These are phyloP conservation scores for Flaveria brownii DNA, from an alignment of 129 eudicot species.

Conservation along the genomic window DNA sequence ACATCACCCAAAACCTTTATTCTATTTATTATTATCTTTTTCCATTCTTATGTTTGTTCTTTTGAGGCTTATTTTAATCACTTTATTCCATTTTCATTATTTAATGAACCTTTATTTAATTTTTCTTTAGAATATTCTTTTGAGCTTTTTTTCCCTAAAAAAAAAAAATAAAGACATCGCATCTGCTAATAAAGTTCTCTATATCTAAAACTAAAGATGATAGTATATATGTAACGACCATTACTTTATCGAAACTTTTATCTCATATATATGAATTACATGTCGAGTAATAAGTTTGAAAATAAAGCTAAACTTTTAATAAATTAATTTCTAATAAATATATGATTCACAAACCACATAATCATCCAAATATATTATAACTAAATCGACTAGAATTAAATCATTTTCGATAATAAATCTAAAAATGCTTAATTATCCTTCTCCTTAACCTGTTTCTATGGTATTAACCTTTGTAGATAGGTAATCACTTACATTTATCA, in stretches of 20 bases:
- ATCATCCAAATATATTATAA: no score
- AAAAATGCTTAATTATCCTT: no score
- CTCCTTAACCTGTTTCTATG: no score
- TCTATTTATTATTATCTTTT: conserved; percentile 27
- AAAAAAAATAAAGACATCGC: conserved; percentile 15
- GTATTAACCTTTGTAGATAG: no score
- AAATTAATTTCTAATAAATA: no score
- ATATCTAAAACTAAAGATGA: neutral
- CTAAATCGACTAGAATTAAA: no score
- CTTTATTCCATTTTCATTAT: conserved; percentile 46
- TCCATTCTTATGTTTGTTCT: conserved; percentile 51
- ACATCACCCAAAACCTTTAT: conserved; percentile 34
- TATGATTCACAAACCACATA: no score
- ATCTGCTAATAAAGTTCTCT: conserved; percentile 27
- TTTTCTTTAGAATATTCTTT: conserved; percentile 34
- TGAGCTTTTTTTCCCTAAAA: conserved; percentile 11
- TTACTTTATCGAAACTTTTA: neutral
- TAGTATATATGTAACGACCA: conserved; percentile 12
- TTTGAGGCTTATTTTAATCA: conserved; percentile 36
- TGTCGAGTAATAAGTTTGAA: no score
- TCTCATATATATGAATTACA: no score
- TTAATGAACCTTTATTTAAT: conserved; percentile 24
- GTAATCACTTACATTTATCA: no score
- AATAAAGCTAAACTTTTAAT: no score
- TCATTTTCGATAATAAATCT: no score